Evolutionary conservation across 1,284 basidiomycete genomes (phyloP), one percentile per base, ranked within the genome.

Genomic region (Sphagnurus paluster): DNA sequence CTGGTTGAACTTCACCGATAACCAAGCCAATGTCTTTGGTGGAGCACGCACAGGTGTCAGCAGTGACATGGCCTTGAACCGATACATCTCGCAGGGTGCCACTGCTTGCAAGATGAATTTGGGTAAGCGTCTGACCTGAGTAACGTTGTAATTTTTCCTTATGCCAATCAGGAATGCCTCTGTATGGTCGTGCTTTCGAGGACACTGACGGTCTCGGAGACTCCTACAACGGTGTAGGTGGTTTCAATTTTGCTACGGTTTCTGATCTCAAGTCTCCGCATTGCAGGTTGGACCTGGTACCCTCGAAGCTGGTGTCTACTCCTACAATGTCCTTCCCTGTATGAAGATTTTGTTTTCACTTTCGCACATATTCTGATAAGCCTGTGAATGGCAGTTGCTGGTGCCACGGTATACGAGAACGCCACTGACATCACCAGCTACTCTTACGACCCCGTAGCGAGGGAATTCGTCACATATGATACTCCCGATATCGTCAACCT

Each of bases 121-220:
- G 58, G 93, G 93, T 80, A 60, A 59, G 65, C 2, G 14, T 3
- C 25, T 16, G 8, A 2, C 2, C 2, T 7, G n/a, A n/a, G 7
- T 7, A 14, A 2, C 30, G n/a, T 20, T 11, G 28, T 3, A 8
- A n/a, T n/a, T n/a, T n/a, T 13, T n/a, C 37, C 19, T 33, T 17
- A 21, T 24, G 21, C 9, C 30, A 5, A 14, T 19, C 29, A 85
- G 86, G 87, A 17, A 84, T 94, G 59, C 92, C 92, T 1, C 68
- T 92, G 2, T 93, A 93, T 58, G 93, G 93, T 0, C 83, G 89
- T 48, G 84, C 87, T 0, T 98, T 96, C 64, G 82, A 87, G 61
- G 71, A 82, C 39, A 95, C 92, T 0, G 64, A 66, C 34, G 93
- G 93, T 0, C 76, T 92, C 28, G 90, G 90, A 7, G 62, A 77